These are phyloP conservation scores for Backusella liffmaniae DNA, from an alignment of 192 early-diverging fungal species.

Conservation along the genomic window DNA sequence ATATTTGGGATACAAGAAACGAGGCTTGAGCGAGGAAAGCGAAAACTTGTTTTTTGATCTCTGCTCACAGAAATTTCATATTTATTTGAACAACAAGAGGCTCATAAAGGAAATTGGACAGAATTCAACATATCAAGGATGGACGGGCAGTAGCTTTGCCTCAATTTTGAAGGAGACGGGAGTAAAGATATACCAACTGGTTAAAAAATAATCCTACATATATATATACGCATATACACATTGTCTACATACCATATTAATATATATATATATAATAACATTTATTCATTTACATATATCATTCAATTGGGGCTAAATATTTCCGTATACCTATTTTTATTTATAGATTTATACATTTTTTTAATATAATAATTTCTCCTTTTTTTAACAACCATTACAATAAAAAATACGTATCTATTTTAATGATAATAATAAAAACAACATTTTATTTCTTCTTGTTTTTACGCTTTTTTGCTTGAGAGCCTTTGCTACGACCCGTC, in stretches of 20 bases:
- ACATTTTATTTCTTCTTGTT: constrained; percentile 4
- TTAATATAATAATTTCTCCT: neutral
- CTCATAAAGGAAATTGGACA: neutral
- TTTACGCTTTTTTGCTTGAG: neutral
- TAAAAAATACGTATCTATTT: neutral
- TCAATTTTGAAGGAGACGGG: neutral
- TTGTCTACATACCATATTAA: no score
- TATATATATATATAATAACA: neutral
- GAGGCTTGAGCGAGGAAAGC: neutral
- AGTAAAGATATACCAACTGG: constrained; percentile 6
- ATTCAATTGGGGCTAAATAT: neutral
- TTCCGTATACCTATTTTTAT: neutral
- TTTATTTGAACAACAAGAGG: neutral
- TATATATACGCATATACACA: neutral
- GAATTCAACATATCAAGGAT: neutral
- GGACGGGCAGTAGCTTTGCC: neutral
- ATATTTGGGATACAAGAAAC: constrained; percentile 9
- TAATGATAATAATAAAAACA: neutral
- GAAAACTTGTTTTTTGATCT: neutral
- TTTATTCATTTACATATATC: neutral
- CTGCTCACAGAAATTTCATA: neutral
- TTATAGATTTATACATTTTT: neutral
- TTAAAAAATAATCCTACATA: neutral
- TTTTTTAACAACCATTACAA: no score
- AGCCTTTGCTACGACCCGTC: neutral